Evolutionary conservation across 768 basidiomycete genomes (phyloP).

Genomic region (Kwoniella sp.): DNA sequence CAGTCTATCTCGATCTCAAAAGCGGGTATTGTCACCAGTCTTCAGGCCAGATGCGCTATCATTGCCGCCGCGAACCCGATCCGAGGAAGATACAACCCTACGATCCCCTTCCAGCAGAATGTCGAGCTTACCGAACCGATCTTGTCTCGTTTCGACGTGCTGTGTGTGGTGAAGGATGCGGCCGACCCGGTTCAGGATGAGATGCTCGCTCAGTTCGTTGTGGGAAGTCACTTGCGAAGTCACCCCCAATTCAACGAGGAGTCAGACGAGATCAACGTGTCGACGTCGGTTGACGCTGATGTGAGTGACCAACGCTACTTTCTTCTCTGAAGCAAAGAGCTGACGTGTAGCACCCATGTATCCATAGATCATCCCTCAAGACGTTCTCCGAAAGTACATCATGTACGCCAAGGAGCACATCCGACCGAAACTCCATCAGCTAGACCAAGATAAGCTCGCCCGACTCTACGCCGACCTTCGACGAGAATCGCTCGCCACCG

Average conservation of each 20-base stretch:
- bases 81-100: conserved; percentile 95
- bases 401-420: conserved; percentile 97
- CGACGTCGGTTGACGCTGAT: conserved; percentile 81
- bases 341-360: no score
- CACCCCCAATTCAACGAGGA: conserved; percentile 82
- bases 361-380: conserved; percentile 89
- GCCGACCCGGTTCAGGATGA: conserved; percentile 98
- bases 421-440: conserved; percentile 85
- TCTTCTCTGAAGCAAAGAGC: background rate
- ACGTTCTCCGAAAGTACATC: conserved; percentile 93
- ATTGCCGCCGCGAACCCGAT: conserved; percentile 98
- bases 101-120: conserved; percentile 96
- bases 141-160: conserved; percentile 93
- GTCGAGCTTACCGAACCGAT: conserved; percentile 98
- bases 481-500: conserved; percentile 92
- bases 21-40: conserved; percentile 96
- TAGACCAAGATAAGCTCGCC: conserved; percentile 93
- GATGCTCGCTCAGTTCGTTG: conserved; percentile 93
- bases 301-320: conserved; percentile 60
- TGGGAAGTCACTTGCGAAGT: conserved; percentile 89
- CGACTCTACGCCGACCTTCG: conserved; percentile 93
- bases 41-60: conserved; percentile 96
- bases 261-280: conserved; percentile 91
- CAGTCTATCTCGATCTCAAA: conserved; percentile 99
- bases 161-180: conserved; percentile 96